phyloP scores from a whole-genome alignment of 495 filamentous ascomycete species.

The Umbilicaria muhlenbergii region DNA sequence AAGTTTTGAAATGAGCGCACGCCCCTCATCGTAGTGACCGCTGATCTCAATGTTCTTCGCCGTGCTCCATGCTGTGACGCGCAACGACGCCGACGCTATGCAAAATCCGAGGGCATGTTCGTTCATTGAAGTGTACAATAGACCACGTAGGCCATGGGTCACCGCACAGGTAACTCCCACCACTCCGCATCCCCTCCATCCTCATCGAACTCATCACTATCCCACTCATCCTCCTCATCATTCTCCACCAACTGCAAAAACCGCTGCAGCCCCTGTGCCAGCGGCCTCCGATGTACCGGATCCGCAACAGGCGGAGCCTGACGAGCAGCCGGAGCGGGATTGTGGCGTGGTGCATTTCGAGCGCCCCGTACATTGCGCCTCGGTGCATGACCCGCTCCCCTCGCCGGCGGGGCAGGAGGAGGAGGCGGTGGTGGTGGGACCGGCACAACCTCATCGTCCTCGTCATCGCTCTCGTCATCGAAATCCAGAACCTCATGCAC shows the following conservation, averaged over 20 bases:
- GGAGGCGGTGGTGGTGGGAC: not conserved
- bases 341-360: no score
- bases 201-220: slow-evolving; percentile 44
- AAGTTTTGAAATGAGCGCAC: no score
- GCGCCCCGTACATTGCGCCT: no score
- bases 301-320: slow-evolving; percentile 15
- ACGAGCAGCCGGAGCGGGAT: slow-evolving; percentile 25
- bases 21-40: no score
- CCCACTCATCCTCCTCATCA: slow-evolving; percentile 49
- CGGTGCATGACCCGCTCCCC: no score
- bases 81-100: no score
- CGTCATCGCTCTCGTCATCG: slow-evolving; percentile 22
- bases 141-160: no score
- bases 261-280: slow-evolving; percentile 26
- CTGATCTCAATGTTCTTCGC: no score
- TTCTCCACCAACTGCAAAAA: slow-evolving; percentile 38
- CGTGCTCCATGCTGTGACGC: no score
- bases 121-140: no score
- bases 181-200: slow-evolving; percentile 12
- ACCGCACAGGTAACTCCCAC: slow-evolving; percentile 3
- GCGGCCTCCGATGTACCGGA: slow-evolving; percentile 8
- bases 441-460: slow-evolving; percentile 4
- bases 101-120: no score
- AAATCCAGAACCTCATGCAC: slow-evolving; percentile 17
- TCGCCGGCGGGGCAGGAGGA: not conserved